Conservation (phyloP, 352 stramenopile genomes). For the Phytophthora foliorum region DNA sequence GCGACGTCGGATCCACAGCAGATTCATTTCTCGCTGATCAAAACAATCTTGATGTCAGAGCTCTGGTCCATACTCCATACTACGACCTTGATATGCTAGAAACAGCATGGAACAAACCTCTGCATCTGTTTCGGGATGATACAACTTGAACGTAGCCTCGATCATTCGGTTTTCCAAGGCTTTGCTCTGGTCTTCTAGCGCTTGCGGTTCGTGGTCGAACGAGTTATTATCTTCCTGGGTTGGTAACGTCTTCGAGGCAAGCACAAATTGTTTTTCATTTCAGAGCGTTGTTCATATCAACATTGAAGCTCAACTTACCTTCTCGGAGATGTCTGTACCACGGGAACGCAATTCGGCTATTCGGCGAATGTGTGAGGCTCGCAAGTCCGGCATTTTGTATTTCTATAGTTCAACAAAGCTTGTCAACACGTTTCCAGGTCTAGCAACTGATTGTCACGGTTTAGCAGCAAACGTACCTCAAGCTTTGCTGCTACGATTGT, state of each 20-base stretch:
- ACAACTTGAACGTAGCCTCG: conserved; percentile 63
- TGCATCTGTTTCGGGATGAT: conserved; percentile 71
- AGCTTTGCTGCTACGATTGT: conserved; percentile 31
- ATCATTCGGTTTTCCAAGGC: conserved; percentile 42
- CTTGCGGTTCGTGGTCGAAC: conserved; percentile 7
- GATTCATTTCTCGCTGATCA: conserved; percentile 67
- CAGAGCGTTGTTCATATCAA: background rate
- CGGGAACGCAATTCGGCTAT: conserved; percentile 65
- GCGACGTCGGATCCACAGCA: conserved; percentile 69
- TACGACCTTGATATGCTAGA: background rate
- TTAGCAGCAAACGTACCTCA: conserved; percentile 26
- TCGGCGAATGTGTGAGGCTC: conserved; percentile 73
- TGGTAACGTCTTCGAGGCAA: conserved; percentile 2
- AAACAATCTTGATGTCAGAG: background rate
- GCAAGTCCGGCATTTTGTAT: conserved; percentile 72
- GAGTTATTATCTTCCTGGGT: conserved; percentile 27
- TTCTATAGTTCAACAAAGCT: conserved; percentile 28
- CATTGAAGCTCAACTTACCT: conserved; percentile 16
- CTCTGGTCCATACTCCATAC: background rate
- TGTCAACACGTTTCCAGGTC: background rate
- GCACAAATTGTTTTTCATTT: background rate
- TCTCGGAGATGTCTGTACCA: conserved; percentile 42
- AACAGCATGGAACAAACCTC: conserved; percentile 47
- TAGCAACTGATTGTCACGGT: background rate
- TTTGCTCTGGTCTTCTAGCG: conserved; percentile 20